Conservation (phyloP, 139 green algal species). For the Tetradesmus lagerheimii region DNA sequence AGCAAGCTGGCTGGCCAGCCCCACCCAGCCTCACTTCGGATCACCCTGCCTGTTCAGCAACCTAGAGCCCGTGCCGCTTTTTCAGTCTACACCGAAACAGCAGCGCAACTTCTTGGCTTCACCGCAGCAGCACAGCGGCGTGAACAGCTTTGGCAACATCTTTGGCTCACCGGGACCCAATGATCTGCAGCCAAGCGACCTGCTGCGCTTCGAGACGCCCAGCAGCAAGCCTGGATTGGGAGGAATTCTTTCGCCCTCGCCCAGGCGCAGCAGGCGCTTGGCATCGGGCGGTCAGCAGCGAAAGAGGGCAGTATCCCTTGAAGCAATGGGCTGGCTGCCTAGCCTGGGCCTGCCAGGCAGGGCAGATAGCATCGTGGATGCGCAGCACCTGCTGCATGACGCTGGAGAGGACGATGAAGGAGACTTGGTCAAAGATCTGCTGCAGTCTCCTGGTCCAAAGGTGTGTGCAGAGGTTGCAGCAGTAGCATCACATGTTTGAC, state of each 20-base stretch:
- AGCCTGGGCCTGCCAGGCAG: neutral
- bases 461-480: slow-evolving; percentile 1
- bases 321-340: slow-evolving; percentile 36
- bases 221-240: slow-evolving; percentile 33
- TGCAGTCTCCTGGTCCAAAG: slow-evolving; percentile 42
- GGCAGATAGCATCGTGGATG: neutral
- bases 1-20: neutral
- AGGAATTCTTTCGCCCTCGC: slow-evolving; percentile 15
- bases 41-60: slow-evolving; percentile 12
- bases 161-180: slow-evolving; percentile 20
- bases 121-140: slow-evolving; percentile 8
- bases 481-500: neutral
- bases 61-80: slow-evolving; percentile 22
- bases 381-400: neutral
- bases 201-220: slow-evolving; percentile 40
- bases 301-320: slow-evolving; percentile 31
- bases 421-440: slow-evolving; percentile 26
- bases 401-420: neutral
- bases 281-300: slow-evolving; percentile 13
- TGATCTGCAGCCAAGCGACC: slow-evolving; percentile 14
- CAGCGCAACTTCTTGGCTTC: neutral
- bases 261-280: slow-evolving; percentile 18
- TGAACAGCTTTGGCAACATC: slow-evolving; percentile 36
- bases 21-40: neutral
- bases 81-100: slow-evolving; percentile 28